These are phyloP conservation scores for Aureobasidium pullulans DNA, from an alignment of 2,329 filamentous ascomycete genomes.

Conservation along the genomic window DNA sequence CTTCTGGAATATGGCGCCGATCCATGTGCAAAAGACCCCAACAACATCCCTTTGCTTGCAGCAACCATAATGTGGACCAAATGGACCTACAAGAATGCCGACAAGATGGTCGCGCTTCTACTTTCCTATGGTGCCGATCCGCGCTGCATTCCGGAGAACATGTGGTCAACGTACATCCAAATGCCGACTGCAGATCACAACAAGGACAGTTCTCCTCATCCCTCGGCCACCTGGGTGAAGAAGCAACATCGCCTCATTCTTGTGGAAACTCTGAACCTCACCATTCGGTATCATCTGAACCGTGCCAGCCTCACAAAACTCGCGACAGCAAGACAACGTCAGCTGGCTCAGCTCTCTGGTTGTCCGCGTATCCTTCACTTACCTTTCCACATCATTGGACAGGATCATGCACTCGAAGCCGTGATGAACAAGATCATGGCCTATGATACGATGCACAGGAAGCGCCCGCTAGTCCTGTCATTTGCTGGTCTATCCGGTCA, in stretches of 20 bases:
- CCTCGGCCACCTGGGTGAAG: background rate
- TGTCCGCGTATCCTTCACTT: background rate
- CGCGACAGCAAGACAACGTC: background rate
- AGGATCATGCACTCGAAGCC: background rate
- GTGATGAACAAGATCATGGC: background rate
- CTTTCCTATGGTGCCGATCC: background rate
- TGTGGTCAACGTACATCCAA: background rate
- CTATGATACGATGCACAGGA: background rate
- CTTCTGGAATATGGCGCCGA: background rate
- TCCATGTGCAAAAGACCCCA: background rate
- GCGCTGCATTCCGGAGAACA: background rate
- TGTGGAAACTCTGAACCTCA: background rate
- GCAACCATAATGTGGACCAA: background rate
- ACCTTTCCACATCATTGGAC: background rate
- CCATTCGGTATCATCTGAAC: background rate
- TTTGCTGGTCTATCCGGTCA: conserved; percentile 43
- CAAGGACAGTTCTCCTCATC: background rate
- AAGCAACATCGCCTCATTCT: background rate
- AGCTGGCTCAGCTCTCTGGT: background rate
- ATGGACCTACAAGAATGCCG: background rate
- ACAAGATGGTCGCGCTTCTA: background rate
- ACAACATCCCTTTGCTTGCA: background rate
- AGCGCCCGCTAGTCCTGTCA: conserved; percentile 21
- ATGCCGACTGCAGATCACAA: background rate
- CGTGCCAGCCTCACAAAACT: background rate